phyloP scores from a whole-genome alignment of 352 stramenopile genomes.

The Globisporangium paddicum region DNA sequence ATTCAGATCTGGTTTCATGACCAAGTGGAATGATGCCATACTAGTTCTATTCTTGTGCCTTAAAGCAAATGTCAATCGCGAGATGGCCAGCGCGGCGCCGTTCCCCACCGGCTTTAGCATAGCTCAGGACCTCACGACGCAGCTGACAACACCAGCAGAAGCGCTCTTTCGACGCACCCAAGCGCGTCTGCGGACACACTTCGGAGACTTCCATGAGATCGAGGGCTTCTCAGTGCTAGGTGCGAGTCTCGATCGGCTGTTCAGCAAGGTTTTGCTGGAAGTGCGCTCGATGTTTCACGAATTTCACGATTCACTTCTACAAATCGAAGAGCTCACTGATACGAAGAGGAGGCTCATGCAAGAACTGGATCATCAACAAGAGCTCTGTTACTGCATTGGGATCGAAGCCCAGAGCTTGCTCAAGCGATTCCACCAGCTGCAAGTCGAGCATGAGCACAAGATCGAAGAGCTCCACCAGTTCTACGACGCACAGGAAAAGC shows the following conservation, averaged over 20 bases:
- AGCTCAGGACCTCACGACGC: background rate
- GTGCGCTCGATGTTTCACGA: background rate
- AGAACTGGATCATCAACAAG: background rate
- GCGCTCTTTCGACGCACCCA: background rate
- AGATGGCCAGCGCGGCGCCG: background rate
- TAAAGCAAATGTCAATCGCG: background rate
- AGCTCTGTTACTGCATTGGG: background rate
- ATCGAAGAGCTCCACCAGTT: slow-evolving; percentile 27
- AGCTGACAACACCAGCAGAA: background rate
- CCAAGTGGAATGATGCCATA: background rate
- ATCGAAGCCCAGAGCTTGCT: background rate
- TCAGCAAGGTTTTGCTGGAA: slow-evolving; percentile 2
- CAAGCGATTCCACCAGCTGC: slow-evolving; percentile 9
- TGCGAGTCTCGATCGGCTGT: background rate
- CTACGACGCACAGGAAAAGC: slow-evolving; percentile 22
- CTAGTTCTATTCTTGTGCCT: background rate
- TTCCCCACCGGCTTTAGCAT: slow-evolving; percentile 1
- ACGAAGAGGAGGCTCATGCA: background rate
- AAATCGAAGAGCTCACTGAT: background rate
- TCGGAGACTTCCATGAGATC: background rate
- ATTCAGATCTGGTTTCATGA: background rate
- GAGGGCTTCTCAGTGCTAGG: slow-evolving; percentile 1
- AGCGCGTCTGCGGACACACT: background rate
- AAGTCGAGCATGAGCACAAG: slow-evolving; percentile 15
- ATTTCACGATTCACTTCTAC: background rate